Conservation (phyloP, 176 grass and related monocot genomes). For the Dendrocalamus sinicus region DNA sequence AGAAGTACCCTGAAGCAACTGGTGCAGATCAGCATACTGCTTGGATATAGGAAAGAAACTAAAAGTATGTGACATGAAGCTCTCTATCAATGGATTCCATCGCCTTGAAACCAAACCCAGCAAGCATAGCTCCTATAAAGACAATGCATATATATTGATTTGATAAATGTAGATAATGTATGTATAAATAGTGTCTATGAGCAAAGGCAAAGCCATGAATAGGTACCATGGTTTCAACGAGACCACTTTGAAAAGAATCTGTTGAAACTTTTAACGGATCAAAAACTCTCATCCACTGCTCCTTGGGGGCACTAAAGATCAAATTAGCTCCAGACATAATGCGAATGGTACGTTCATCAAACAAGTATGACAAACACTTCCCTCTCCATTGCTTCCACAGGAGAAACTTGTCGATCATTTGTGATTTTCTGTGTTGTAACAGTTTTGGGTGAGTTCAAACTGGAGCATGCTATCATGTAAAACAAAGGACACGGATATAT, state of each 20-base stretch:
- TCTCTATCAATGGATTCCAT: constrained; percentile 70
- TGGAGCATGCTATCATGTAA: constrained; percentile 14
- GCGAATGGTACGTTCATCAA: constrained; percentile 62
- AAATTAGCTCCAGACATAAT: constrained; percentile 75
- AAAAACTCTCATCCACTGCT: constrained; percentile 75
- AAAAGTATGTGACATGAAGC: constrained; percentile 57
- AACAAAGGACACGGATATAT: constrained; percentile 22
- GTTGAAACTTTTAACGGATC: constrained; percentile 50
- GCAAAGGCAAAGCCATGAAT: neutral
- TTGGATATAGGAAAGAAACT: constrained; percentile 74
- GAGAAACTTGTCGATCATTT: constrained; percentile 44
- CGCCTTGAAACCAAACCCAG: constrained; percentile 61
- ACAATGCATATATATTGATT: constrained; percentile 10
- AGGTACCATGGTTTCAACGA: constrained; percentile 67
- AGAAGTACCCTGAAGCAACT: constrained; percentile 53
- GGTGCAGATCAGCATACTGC: constrained; percentile 66
- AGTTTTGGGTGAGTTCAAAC: constrained; percentile 34
- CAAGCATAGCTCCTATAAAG: constrained; percentile 73
- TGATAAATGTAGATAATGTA: neutral
- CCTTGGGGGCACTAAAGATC: constrained; percentile 74
- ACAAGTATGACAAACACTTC: constrained; percentile 66
- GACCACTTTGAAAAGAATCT: constrained; percentile 42
- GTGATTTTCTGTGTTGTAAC: constrained; percentile 42
- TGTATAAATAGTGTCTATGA: neutral
- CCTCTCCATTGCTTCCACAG: constrained; percentile 76